These are phyloP conservation scores for Hypoxylon sp. DNA, from an alignment of 2,329 filamentous ascomycete species.

Conservation along the genomic window DNA sequence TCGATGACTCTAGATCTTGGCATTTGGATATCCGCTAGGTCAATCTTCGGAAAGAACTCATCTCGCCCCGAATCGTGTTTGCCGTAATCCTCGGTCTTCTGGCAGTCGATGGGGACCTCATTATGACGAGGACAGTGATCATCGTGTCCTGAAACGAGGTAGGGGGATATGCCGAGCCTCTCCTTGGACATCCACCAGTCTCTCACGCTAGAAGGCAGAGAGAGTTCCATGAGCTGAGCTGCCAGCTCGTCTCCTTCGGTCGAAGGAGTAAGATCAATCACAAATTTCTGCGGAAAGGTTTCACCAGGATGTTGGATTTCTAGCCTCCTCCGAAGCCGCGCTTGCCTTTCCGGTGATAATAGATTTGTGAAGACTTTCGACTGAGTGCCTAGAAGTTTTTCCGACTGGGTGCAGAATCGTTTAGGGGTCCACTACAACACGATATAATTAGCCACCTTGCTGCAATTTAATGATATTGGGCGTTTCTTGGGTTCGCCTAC, in stretches of 20 bases:
- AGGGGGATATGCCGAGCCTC: slow-evolving; percentile 57
- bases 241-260: slow-evolving; percentile 74
- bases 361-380: slow-evolving; percentile 65
- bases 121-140: slow-evolving; percentile 55
- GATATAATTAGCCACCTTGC: slow-evolving; percentile 28
- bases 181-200: slow-evolving; percentile 66
- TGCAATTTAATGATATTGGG: background rate
- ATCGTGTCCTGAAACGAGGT: slow-evolving; percentile 65
- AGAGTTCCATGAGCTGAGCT: slow-evolving; percentile 71
- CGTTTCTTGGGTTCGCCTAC: slow-evolving; percentile 17
- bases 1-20: slow-evolving; percentile 56
- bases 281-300: slow-evolving; percentile 52
- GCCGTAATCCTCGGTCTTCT: slow-evolving; percentile 5
- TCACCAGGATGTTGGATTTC: slow-evolving; percentile 16
- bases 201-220: slow-evolving; percentile 68
- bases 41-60: slow-evolving; percentile 49
- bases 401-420: slow-evolving; percentile 62
- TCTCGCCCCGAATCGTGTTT: slow-evolving; percentile 6
- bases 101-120: slow-evolving; percentile 40
- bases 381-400: slow-evolving; percentile 62
- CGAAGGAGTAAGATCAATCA: slow-evolving; percentile 75
- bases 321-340: slow-evolving; percentile 36
- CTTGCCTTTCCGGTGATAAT: slow-evolving; percentile 61
- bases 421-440: slow-evolving; percentile 53
- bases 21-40: slow-evolving; percentile 37